These are phyloP conservation scores for Pythium phragmiticola DNA, from an alignment of 352 stramenopile genomes.

Conservation along the genomic window DNA sequence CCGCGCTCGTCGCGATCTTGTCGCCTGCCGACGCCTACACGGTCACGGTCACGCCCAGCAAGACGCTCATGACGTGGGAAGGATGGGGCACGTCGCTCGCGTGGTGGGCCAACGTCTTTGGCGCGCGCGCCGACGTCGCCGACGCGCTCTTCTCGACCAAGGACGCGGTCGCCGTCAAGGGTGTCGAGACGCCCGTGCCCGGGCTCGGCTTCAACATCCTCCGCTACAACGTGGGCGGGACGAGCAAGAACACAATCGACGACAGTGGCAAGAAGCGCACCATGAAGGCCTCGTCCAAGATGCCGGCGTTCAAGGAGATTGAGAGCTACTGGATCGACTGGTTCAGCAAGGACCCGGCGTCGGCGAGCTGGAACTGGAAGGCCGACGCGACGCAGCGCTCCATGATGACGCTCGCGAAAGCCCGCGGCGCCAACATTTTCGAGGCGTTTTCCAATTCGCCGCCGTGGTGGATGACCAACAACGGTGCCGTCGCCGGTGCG, in stretches of 20 bases:
- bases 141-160: conserved; percentile 55
- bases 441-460: conserved; percentile 62
- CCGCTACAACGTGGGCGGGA: conserved; percentile 62
- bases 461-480: conserved; percentile 67
- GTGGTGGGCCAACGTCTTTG: conserved; percentile 67
- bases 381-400: conserved; percentile 41
- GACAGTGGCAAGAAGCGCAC: conserved; percentile 34
- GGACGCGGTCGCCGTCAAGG: conserved; percentile 32
- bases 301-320: conserved; percentile 59
- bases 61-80: conserved; percentile 38
- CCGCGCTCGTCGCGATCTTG: conserved; percentile 10
- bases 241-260: conserved; percentile 40
- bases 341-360: conserved; percentile 38
- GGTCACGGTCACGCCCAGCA: conserved; percentile 27
- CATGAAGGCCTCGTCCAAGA: conserved; percentile 49
- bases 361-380: conserved; percentile 51
- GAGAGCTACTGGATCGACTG: conserved; percentile 57
- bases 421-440: conserved; percentile 39
- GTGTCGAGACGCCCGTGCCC: conserved; percentile 28
- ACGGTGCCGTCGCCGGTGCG: conserved; percentile 47
- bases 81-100: conserved; percentile 61
- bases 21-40: conserved; percentile 23
- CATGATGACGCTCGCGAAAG: conserved; percentile 39
- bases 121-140: conserved; percentile 48
- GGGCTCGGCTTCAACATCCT: conserved; percentile 55